Percentiles rank a stretch among this genome's conserved stretches.
These are phyloP conservation scores for Bremia lactucae DNA, from an alignment of 352 stramenopile genomes.

Conservation along the genomic window DNA sequence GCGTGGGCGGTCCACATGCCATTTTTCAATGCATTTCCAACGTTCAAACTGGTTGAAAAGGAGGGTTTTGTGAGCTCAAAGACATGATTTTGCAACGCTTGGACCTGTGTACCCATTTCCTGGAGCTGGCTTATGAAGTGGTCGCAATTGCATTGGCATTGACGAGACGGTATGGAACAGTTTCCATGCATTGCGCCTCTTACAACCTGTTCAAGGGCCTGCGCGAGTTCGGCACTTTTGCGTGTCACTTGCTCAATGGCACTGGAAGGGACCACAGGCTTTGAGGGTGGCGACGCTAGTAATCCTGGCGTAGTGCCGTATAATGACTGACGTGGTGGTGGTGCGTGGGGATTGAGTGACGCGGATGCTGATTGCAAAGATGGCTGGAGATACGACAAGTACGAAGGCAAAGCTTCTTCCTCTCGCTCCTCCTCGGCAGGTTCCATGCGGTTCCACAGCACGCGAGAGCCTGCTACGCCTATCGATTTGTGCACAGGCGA, in stretches of 20 bases:
- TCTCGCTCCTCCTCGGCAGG: conserved; percentile 58
- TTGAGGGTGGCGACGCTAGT: conserved; percentile 7
- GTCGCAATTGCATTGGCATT: conserved; percentile 31
- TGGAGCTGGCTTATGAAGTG: conserved; percentile 30
- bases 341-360: conserved; percentile 3
- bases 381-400: conserved; percentile 55
- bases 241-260: conserved; percentile 23
- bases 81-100: conserved; percentile 39
- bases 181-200: conserved; percentile 24
- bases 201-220: conserved; percentile 49
- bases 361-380: conserved; percentile 25
- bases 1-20: conserved; percentile 18
- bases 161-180: conserved; percentile 1
- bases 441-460: conserved; percentile 57
- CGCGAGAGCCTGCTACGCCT: conserved; percentile 26
- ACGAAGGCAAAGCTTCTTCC: conserved; percentile 59
- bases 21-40: background rate
- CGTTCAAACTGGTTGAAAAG: conserved; percentile 9
- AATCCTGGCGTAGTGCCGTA: conserved; percentile 10
- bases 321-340: conserved; percentile 1
- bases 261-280: conserved; percentile 1
- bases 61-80: conserved; percentile 18
- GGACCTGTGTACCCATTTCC: conserved; percentile 41
- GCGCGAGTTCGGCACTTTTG: conserved; percentile 48
- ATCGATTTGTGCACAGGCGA: conserved; percentile 25